Conservation (phyloP, 225 moss, liverwort and hornwort genomes). For the Thuidium tamariscinum region DNA sequence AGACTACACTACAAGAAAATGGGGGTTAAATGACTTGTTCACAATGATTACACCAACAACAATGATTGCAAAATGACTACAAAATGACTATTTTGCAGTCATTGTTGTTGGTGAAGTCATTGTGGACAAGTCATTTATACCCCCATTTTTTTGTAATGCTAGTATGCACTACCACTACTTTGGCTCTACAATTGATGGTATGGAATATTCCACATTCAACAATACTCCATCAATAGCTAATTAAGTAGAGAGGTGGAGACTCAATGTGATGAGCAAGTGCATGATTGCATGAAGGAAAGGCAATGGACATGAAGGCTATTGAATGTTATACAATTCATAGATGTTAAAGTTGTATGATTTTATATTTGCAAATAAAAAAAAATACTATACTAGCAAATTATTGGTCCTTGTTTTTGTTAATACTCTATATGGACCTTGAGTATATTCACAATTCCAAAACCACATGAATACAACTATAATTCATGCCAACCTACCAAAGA, state of each 20-base stretch:
- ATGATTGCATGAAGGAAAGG: background rate
- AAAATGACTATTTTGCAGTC: too few species aligned
- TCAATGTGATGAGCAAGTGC: background rate
- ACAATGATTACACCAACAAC: too few species aligned
- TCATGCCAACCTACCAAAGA: background rate
- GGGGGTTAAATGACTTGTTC: too few species aligned
- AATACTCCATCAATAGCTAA: fast-evolving
- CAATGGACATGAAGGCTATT: fast-evolving
- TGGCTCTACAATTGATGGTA: background rate
- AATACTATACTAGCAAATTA: too few species aligned
- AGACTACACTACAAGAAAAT: too few species aligned
- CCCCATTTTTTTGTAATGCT: too few species aligned
- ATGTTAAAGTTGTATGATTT: background rate
- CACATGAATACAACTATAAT: fast-evolving
- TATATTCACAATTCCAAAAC: background rate
- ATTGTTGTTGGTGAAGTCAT: too few species aligned
- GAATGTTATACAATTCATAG: too few species aligned
- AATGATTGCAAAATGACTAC: too few species aligned
- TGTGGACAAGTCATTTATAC: too few species aligned
- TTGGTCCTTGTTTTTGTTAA: background rate
- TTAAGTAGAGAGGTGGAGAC: background rate
- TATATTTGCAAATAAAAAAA: background rate
- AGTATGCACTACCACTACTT: fast-evolving
- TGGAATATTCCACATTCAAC: fast-evolving
- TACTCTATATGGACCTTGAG: too few species aligned